Percentiles rank a stretch among this genome's conserved stretches.
phyloP scores from a whole-genome alignment of 768 basidiomycete genomes.

The Suillus cothurnatus region DNA sequence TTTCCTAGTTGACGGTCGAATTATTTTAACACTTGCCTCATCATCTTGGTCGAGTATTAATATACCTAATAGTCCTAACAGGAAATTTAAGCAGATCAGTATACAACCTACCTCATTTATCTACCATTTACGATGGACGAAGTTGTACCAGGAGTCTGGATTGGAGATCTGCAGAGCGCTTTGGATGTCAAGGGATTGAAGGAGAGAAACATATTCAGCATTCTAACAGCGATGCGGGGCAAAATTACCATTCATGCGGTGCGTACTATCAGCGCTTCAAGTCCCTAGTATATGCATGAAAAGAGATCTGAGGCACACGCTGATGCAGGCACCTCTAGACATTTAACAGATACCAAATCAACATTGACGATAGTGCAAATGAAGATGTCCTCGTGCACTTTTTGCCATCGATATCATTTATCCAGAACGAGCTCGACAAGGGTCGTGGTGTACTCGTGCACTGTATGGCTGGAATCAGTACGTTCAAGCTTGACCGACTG shows the following conservation, averaged over 20 bases:
- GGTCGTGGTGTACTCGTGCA: constrained; percentile 83
- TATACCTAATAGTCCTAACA: constrained; percentile 5
- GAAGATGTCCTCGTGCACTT: constrained; percentile 81
- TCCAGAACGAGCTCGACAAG: constrained; percentile 75
- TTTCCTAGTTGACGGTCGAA: neutral
- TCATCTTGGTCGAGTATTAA: neutral
- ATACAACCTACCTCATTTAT: neutral
- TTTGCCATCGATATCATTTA: constrained; percentile 79
- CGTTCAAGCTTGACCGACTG: constrained; percentile 32
- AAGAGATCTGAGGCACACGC: neutral
- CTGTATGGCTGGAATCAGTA: constrained; percentile 89
- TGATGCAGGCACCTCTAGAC: constrained; percentile 47
- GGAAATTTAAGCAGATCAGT: neutral
- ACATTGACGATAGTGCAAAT: constrained; percentile 73
- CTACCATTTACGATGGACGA: constrained; percentile 60
- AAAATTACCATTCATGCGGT: constrained; percentile 68
- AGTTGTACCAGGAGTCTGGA: constrained; percentile 79
- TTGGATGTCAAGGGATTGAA: constrained; percentile 61
- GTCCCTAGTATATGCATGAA: neutral
- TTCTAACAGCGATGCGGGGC: constrained; percentile 74
- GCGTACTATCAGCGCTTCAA: constrained; percentile 15
- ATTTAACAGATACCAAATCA: constrained; percentile 78
- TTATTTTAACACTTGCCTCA: neutral
- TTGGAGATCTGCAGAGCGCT: constrained; percentile 78
- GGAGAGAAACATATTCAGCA: constrained; percentile 72